These are phyloP conservation scores for Candida montana DNA, from an alignment of 805 yeast genomes.

Conservation along the genomic window DNA sequence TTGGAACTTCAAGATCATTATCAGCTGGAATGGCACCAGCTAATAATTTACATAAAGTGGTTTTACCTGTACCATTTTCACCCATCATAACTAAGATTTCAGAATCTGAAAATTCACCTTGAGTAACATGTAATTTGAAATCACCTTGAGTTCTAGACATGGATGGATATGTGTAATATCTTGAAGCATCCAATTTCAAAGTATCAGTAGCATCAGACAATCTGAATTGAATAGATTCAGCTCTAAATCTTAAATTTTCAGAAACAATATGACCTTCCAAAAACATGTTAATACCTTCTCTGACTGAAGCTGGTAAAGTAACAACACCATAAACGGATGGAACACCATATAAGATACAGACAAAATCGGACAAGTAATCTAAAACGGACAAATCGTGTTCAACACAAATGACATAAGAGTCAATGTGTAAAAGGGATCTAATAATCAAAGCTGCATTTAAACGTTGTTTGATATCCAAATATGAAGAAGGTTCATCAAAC, in stretches of 20 bases:
- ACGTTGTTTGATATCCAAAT: conserved; percentile 97
- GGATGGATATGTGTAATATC: conserved; percentile 70
- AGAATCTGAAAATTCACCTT: conserved; percentile 91
- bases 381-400: conserved; percentile 98
- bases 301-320: conserved; percentile 90
- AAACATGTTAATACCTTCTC: conserved; percentile 99
- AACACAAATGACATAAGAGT: conserved; percentile 87
- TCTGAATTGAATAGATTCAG: conserved; percentile 91
- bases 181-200: conserved; percentile 68
- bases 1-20: conserved; percentile 71
- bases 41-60: conserved; percentile 90
- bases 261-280: conserved; percentile 97
- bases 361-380: conserved; percentile 94
- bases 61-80: conserved; percentile 99
- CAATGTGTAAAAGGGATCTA: conserved; percentile 72
- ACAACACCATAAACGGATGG: conserved; percentile 99
- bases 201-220: conserved; percentile 84
- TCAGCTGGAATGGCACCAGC: conserved; percentile 94
- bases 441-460: conserved; percentile 94
- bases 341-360: conserved; percentile 95
- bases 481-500: conserved; percentile 99
- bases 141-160: conserved; percentile 95
- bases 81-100: conserved; percentile 99
- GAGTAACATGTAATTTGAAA: conserved; percentile 74
- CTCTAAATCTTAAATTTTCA: conserved; percentile 94